Evolutionary conservation across 2,329 filamentous ascomycete genomes (phyloP), one percentile per base, ranked within the genome.

Genomic region (Tothia fuscella): DNA sequence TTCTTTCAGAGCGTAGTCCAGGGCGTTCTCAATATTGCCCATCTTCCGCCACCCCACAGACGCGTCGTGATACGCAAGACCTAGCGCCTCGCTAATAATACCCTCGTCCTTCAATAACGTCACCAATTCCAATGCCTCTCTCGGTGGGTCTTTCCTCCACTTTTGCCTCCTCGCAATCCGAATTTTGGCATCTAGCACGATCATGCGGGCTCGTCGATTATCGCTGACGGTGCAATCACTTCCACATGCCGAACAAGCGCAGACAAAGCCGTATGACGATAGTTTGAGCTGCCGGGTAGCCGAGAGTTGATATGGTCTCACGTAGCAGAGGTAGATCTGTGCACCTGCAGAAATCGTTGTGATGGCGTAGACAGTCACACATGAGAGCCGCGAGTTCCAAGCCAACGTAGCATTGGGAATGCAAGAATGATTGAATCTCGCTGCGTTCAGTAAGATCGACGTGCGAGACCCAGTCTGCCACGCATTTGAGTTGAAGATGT

Each of bases 401-500:
- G 35, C 35, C 7, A 37, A 37, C 25, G 22, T 37, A 10, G 35
- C 35, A 17, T 37, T 37, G 21, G 35, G 35, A 5, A 37, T 37
- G 10, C 35, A 37, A 14, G 35, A 37, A 25, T 37, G 35, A 10
- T 37, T 37, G 21, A 37, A 37, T 3, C 35, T 21, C 13, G 35
- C 35, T 21, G 17, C 20, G 4, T 7, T 24, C 4, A 25, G 35
- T n/a, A 37, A 25, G 13, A 37, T 37, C 2, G 35, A 37, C 6
- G 35, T 37, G 12, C 35, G 35, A 10, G 22, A 21, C 28, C 28
- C 35, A 17, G 35, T 37, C 35, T 37, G 35, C 35, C 35, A 37
- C 22, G 50, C 50, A 35, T 51, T 51, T 28, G 49, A 44, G 32
- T 51, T 51, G 44, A 51, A 51, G 12, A 51, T 49, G 35, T 51